Conservation (phyloP, 495 filamentous ascomycete species). For the Penicillium angulare region DNA sequence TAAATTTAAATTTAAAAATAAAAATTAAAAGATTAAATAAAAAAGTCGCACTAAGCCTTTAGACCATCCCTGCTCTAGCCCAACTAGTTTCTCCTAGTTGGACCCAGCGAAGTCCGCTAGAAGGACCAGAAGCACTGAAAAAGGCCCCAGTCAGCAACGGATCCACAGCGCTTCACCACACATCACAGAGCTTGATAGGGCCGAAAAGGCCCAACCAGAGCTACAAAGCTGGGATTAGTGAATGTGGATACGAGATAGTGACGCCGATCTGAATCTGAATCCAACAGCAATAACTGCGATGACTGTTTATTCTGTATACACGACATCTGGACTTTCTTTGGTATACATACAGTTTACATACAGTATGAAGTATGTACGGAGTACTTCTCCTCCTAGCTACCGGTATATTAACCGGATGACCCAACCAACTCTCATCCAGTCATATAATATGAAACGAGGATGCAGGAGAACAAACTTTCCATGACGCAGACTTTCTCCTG, state of each 20-base stretch:
- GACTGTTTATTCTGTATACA: not conserved
- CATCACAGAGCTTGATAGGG: too few relatives aligned
- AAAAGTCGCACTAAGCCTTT: not conserved
- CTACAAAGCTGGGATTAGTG: too few relatives aligned
- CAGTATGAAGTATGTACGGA: too few relatives aligned
- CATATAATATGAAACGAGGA: slow-evolving; percentile 13
- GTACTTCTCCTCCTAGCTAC: too few relatives aligned
- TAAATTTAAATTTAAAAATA: too few relatives aligned
- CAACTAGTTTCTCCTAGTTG: slow-evolving; percentile 22
- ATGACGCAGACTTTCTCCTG: too few relatives aligned
- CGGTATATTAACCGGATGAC: not conserved
- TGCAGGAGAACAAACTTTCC: not conserved
- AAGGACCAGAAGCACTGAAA: slow-evolving; percentile 36
- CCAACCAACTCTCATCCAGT: not conserved
- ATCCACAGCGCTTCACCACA: slow-evolving; percentile 36
- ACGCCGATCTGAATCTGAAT: slow-evolving; percentile 37
- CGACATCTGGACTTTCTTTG: not conserved
- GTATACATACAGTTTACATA: too few relatives aligned
- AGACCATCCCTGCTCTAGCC: slow-evolving; percentile 4
- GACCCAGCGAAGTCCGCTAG: slow-evolving; percentile 31
- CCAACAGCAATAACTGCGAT: not conserved
- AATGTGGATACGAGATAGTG: slow-evolving; percentile 28
- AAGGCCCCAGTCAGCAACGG: slow-evolving; percentile 36
- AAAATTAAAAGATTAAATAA: not conserved
- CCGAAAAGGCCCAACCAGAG: too few relatives aligned